These are phyloP conservation scores for Phytophthora sp. DNA, from an alignment of 352 stramenopile genomes.

Conservation along the genomic window DNA sequence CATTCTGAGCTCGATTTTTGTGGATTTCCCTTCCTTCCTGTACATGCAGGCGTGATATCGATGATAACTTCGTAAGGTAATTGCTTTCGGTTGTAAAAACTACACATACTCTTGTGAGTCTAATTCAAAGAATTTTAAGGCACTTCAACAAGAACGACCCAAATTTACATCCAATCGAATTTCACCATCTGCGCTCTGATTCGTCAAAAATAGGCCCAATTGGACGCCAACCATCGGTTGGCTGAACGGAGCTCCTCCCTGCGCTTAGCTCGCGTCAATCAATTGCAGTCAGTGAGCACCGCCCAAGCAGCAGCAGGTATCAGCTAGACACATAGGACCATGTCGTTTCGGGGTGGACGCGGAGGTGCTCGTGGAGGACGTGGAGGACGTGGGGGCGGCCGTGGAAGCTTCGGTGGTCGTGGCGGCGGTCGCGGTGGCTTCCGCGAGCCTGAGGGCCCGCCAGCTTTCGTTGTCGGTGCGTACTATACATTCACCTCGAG, in stretches of 20 bases:
- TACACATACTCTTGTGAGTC: no score
- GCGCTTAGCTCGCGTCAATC: conserved; percentile 8
- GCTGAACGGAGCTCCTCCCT: conserved; percentile 25
- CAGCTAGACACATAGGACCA: conserved; percentile 15
- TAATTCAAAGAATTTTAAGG: no score
- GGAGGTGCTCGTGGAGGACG: conserved; percentile 56
- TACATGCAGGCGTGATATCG: no score
- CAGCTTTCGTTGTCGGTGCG: conserved; percentile 74
- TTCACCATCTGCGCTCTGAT: background rate
- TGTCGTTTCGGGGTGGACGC: conserved; percentile 70
- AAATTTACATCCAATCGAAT: background rate
- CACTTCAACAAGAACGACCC: no score
- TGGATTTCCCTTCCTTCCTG: no score
- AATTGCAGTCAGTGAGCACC: conserved; percentile 20
- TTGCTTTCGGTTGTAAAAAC: no score
- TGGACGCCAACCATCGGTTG: conserved; percentile 39
- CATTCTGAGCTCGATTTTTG: no score
- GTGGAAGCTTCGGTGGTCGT: conserved; percentile 26
- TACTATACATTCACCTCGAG: conserved; percentile 1
- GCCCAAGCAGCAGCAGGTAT: conserved; percentile 5
- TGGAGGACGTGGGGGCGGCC: conserved; percentile 53
- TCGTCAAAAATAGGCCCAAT: background rate
- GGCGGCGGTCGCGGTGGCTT: conserved; percentile 46
- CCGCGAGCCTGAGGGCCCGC: conserved; percentile 73
- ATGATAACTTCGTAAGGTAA: no score